Evolutionary conservation across 2,329 filamentous ascomycete species (phyloP).

Genomic region (Sclerotiophoma versabilis): DNA sequence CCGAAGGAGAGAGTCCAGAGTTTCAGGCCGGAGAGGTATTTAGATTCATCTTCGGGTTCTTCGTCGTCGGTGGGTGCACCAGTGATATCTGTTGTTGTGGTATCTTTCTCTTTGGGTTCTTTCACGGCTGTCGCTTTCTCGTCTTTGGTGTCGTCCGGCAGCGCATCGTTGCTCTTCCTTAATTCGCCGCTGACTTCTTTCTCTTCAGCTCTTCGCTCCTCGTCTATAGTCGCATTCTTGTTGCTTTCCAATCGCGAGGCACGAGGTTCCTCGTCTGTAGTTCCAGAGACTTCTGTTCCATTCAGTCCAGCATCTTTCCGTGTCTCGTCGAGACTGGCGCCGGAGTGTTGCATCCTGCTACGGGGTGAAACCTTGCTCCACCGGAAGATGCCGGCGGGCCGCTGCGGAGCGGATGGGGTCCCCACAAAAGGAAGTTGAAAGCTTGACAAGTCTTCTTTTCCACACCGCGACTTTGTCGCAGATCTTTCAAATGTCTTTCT

Average conservation of each 20-base stretch:
- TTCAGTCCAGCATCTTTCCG: not conserved
- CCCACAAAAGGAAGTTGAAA: not conserved
- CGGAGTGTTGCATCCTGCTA: constrained; percentile 15
- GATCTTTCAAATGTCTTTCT: not conserved
- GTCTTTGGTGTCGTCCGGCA: not conserved
- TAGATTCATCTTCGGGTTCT: constrained; percentile 45
- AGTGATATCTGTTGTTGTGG: not conserved
- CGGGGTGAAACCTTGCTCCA: not conserved
- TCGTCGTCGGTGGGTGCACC: constrained; percentile 19
- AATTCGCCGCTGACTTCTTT: not conserved
- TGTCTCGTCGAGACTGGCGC: constrained; percentile 1
- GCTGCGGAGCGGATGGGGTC: constrained; percentile 1
- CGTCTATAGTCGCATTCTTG: not conserved
- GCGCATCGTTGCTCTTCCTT: not conserved
- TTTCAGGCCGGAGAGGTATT: constrained; percentile 45
- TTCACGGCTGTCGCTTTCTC: not conserved
- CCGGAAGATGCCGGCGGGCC: constrained; percentile 16
- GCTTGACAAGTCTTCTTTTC: not conserved
- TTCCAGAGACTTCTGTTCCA: not conserved
- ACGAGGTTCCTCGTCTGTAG: not conserved
- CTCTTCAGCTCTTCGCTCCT: not conserved
- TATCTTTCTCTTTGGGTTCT: constrained; percentile 7
- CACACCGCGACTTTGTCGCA: not conserved
- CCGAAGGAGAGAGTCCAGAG: constrained; percentile 45
- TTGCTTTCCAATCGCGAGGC: too few relatives aligned